A percentile compares a stretch with the other conserved stretches of the same genome.
Conservation (phyloP, 257 asterid genomes). For the Solanum paucissectum region DNA sequence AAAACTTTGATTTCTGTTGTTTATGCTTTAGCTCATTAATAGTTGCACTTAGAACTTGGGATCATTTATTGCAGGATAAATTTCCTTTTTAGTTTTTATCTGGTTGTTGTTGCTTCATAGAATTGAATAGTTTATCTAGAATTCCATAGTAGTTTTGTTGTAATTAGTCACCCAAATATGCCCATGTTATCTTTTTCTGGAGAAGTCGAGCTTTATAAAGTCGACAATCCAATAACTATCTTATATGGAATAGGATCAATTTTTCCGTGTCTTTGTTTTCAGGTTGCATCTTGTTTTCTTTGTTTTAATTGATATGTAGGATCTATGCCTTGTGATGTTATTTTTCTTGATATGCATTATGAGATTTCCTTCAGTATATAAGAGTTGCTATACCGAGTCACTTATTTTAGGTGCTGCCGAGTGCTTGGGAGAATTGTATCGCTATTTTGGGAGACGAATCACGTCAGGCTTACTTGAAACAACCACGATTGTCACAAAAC, state of each 20-base stretch:
- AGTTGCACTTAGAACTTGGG: not conserved
- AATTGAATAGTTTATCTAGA: not conserved
- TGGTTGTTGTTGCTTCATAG: not conserved
- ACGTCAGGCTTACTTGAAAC: slow-evolving; percentile 87
- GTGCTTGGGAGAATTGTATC: slow-evolving; percentile 89
- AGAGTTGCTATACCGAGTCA: not conserved
- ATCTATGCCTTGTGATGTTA: not conserved
- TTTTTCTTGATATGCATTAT: not conserved
- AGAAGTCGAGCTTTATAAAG: not conserved
- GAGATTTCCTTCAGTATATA: not conserved
- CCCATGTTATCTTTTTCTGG: not conserved
- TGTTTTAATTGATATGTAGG: not conserved
- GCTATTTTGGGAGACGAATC: slow-evolving; percentile 70
- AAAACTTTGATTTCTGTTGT: not conserved
- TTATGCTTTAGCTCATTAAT: not conserved
- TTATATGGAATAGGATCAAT: not conserved
- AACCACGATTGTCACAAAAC: slow-evolving; percentile 60
- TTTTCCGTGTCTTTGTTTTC: not conserved
- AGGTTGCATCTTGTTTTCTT: not conserved
- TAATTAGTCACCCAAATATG: not conserved
- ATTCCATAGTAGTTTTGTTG: not conserved
- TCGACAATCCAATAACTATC: not conserved
- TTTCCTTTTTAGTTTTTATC: not conserved
- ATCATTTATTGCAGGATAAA: not conserved
- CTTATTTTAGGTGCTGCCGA: slow-evolving; percentile 67